Evolutionary conservation across 176 grass and related monocot genomes (phyloP).

Genomic region (Cymbopogon citratus): DNA sequence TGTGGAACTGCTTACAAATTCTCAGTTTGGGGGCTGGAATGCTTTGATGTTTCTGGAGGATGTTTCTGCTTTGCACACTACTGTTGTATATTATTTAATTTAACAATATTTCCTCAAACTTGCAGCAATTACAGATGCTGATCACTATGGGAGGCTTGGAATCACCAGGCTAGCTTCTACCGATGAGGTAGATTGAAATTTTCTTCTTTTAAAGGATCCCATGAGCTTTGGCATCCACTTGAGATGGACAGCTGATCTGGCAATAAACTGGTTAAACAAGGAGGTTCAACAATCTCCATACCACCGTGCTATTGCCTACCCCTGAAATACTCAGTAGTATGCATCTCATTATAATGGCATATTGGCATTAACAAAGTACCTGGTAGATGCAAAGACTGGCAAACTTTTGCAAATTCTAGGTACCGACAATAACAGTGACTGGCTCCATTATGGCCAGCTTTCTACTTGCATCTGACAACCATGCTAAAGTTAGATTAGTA

Average conservation of each 20-base stretch:
- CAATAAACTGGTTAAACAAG: not conserved
- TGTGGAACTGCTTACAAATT: not conserved
- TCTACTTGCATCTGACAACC: not conserved
- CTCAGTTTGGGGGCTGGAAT: not conserved
- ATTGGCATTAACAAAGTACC: not conserved
- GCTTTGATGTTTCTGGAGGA: not conserved
- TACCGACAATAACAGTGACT: not conserved
- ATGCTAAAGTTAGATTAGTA: slow-evolving; percentile 15
- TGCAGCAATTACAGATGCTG: slow-evolving; percentile 85
- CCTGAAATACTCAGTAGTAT: not conserved
- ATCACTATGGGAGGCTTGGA: slow-evolving; percentile 87
- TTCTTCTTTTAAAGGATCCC: not conserved
- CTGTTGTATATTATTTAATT: not conserved
- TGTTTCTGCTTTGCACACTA: not conserved
- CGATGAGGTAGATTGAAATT: slow-evolving; percentile 41
- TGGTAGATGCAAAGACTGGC: not conserved
- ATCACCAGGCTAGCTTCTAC: slow-evolving; percentile 50
- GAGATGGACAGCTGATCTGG: not conserved
- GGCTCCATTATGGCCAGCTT: not conserved
- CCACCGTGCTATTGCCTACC: not conserved
- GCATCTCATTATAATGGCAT: not conserved
- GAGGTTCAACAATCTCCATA: not conserved
- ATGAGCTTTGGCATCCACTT: not conserved
- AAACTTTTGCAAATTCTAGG: not conserved
- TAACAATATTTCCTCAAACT: slow-evolving; percentile 2